Conservation (phyloP, 2,329 filamentous ascomycete species). For the Helminthosporium solani region DNA sequence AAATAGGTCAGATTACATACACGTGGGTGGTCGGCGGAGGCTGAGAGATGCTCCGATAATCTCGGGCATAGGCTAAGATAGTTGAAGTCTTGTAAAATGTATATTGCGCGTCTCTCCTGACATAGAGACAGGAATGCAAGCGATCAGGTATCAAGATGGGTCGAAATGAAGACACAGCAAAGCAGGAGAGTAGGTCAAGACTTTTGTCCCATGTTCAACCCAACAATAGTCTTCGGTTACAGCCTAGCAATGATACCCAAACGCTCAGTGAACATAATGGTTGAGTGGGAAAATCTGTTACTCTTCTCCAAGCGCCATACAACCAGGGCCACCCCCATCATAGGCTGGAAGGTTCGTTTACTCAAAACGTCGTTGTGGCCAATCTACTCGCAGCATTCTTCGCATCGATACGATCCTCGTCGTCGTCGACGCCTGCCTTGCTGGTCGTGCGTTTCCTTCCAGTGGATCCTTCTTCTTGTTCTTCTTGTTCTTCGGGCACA, state of each 20-base stretch:
- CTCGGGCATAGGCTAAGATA: too few relatives aligned
- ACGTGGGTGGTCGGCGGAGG: neutral
- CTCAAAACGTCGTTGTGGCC: constrained; percentile 87
- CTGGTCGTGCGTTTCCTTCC: constrained; percentile 52
- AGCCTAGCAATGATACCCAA: neutral
- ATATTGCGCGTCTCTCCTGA: too few relatives aligned
- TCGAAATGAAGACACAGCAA: neutral
- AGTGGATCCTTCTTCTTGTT: constrained; percentile 46
- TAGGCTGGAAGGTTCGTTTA: neutral
- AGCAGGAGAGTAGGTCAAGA: neutral
- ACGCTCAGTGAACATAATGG: neutral
- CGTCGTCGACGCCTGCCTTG: constrained; percentile 67
- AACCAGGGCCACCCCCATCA: neutral
- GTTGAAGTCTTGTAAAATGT: too few relatives aligned
- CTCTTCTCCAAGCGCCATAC: constrained; percentile 4
- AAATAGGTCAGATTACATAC: neutral
- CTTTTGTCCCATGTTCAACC: neutral
- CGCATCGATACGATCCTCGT: constrained; percentile 92
- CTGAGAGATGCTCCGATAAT: neutral
- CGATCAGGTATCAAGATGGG: constrained; percentile 8
- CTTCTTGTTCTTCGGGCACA: constrained; percentile 63
- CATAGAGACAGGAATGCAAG: neutral
- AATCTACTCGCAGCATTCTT: constrained; percentile 91
- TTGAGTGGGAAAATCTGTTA: neutral
- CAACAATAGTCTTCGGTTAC: neutral